Evolutionary conservation across 1,284 basidiomycete genomes (phyloP), one percentile per base, ranked within the genome.

Genomic region (Cryptococcus depauperatus): DNA sequence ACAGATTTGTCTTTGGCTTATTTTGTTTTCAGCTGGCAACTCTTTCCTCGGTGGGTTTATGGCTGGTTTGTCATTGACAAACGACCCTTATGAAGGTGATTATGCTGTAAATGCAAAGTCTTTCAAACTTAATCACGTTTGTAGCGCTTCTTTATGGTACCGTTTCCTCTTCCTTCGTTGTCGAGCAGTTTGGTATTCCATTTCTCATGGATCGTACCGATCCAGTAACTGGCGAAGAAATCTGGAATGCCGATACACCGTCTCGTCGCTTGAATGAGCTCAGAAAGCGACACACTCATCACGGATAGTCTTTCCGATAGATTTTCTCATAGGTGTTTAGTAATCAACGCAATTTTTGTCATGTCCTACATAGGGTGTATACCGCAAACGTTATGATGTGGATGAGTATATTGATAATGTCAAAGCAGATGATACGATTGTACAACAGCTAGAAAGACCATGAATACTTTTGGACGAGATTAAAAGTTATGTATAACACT

Each of bases 41-140:
- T 52, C 61, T 2, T 69, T 62, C 40, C 44, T 69, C 5, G 67
- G 67, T n/a, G 67, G 67, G 14, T 65, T 52, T 35, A 50, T 62
- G 5, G 65, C 65, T 11, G 67, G 67, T 3, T 42, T 68, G 11
- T 43, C 43, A 13, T 30, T 59, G 2, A 50, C 59, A 1, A 27
- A 51, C 16, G 57, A 69, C 47, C 47, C 59, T 3, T 68, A 62
- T 41, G 53, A 60, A 39, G 61, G 61, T 61, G 27, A 39, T 56
- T n/a, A n/a, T n/a, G n/a, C n/a, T n/a, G n/a, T n/a, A n/a, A n/a
- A n/a, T n/a, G n/a, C n/a, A n/a, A n/a, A n/a, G n/a, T n/a, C n/a
- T n/a, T n/a, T n/a, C n/a, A n/a, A n/a, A n/a, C n/a, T 26, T 39
- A 26, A 39, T 39, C 14, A 16, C 9, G 21, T 37, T 26, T 0